Evolutionary conservation across 2,329 filamentous ascomycete species (phyloP), one percentile per base, ranked within the genome.

Genomic region (Alternaria sp.): DNA sequence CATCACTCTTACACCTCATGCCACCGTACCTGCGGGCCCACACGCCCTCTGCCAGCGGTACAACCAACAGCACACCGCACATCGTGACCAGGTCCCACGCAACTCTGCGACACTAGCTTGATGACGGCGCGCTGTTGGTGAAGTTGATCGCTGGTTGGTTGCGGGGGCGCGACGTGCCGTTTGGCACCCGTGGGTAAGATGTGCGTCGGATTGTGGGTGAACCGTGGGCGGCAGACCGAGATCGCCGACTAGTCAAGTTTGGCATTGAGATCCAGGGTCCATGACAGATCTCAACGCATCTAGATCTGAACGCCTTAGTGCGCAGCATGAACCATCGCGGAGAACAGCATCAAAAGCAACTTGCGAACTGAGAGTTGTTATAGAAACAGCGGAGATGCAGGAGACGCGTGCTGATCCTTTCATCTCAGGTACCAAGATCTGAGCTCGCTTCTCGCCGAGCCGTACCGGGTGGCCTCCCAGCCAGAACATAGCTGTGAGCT

Each of bases 51-150:
- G 49, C 49, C 49, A 53, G 49, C 49, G 30, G 49, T 53, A 37
- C 49, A n/a, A 53, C 49, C 49, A 53, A 53, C 49, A 51, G 49
- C 49, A 53, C 49, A 53, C 49, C 49, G 30, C 49, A 53, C 49
- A 53, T 37, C 20, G 49, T 53, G 49, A 53, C 49, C 49, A 53
- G 49, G 30, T 53, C 30, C 49, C 49, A 41, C 49, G 49, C 33
- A 14, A 23, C 3, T n/a, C 37, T 21, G 49, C 49, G 37, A 53
- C 49, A 53, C 49, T 53, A 53, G 49, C 37, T 23, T 37, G 37
- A 37, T 53, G 49, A 53, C 49, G 30, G 49, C 21, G 28, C n/a
- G 49, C 23, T 37, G 49, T 33, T 41, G 49, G 49, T 53, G 20
- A 53, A 25, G 49, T n/a, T 23, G 49, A 53, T 41, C 12, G 49